Evolutionary conservation across 139 green algal genomes (phyloP).

Genomic region (Chloropicon primus): DNA sequence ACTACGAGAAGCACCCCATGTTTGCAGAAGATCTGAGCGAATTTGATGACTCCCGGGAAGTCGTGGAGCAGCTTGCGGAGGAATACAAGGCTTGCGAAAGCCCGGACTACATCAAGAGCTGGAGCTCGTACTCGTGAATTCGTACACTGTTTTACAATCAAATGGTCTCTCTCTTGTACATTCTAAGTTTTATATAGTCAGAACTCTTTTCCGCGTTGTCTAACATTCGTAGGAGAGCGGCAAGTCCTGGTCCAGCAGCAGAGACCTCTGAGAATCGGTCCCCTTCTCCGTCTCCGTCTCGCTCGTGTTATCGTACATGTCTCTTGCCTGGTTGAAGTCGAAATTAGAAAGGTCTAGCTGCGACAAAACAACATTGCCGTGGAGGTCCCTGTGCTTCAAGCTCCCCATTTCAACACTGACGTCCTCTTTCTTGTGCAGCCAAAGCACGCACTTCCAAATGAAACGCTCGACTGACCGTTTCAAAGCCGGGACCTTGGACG

Average conservation of each 20-base stretch:
- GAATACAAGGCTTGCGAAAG: constrained; percentile 83
- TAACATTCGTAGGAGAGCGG: not conserved
- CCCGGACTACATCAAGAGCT: constrained; percentile 57
- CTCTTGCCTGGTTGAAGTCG: not conserved
- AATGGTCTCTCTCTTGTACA: too few species aligned
- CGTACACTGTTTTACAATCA: not conserved
- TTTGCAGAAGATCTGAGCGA: constrained; percentile 53
- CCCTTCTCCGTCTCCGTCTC: not conserved
- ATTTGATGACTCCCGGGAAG: constrained; percentile 82
- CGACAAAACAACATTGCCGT: not conserved
- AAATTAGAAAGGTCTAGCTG: not conserved
- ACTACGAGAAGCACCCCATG: constrained; percentile 29
- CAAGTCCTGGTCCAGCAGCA: not conserved
- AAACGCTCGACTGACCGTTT: not conserved
- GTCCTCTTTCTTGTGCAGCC: not conserved
- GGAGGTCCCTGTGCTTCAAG: not conserved
- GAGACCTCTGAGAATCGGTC: not conserved
- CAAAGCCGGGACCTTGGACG: not conserved
- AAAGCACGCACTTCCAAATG: not conserved
- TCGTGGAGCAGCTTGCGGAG: constrained; percentile 50
- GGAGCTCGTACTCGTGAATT: not conserved
- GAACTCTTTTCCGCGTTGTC: too few species aligned
- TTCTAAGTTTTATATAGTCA: too few species aligned
- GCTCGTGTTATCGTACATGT: too few species aligned
- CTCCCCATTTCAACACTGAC: not conserved